Conservation (phyloP, 768 basidiomycete genomes). For the Exidia glandulosa region DNA sequence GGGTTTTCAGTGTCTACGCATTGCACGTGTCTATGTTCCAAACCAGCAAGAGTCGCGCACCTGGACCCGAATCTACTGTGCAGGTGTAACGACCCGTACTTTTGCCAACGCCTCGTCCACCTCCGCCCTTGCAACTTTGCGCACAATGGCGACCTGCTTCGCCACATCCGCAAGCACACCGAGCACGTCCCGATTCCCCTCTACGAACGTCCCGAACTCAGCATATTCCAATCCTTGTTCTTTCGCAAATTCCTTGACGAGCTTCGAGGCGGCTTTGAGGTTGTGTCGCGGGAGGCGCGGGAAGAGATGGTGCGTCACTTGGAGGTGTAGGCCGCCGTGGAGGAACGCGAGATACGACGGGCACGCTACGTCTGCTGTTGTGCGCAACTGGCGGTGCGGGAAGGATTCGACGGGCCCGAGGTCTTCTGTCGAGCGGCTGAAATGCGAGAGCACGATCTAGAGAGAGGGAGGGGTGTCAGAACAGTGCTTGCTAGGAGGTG, state of each 20-base stretch:
- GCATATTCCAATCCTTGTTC: slow-evolving; percentile 80
- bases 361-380: slow-evolving; percentile 95
- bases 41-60: too few relatives aligned
- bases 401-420: slow-evolving; percentile 88
- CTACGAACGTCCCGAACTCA: slow-evolving; percentile 79
- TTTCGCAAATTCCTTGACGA: slow-evolving; percentile 81
- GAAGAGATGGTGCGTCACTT: slow-evolving; percentile 95
- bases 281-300: slow-evolving; percentile 93
- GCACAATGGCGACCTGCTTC: slow-evolving; percentile 73
- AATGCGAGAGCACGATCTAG: slow-evolving; percentile 94
- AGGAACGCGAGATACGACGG: slow-evolving; percentile 72
- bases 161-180: slow-evolving; percentile 78
- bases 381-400: slow-evolving; percentile 86
- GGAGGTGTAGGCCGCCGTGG: slow-evolving; percentile 95
- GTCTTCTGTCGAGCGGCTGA: slow-evolving; percentile 87
- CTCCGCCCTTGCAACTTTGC: slow-evolving; percentile 70
- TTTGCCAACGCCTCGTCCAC: slow-evolving; percentile 44
- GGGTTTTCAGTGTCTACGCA: too few relatives aligned
- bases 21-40: too few relatives aligned
- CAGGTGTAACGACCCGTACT: neutral
- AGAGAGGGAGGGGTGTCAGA: neutral
- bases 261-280: slow-evolving; percentile 63
- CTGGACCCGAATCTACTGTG: too few relatives aligned
- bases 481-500: slow-evolving; percentile 1
- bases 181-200: slow-evolving; percentile 77